Evolutionary conservation across 2,329 filamentous ascomycete genomes (phyloP).

Genomic region (Pleomassaria siparia): DNA sequence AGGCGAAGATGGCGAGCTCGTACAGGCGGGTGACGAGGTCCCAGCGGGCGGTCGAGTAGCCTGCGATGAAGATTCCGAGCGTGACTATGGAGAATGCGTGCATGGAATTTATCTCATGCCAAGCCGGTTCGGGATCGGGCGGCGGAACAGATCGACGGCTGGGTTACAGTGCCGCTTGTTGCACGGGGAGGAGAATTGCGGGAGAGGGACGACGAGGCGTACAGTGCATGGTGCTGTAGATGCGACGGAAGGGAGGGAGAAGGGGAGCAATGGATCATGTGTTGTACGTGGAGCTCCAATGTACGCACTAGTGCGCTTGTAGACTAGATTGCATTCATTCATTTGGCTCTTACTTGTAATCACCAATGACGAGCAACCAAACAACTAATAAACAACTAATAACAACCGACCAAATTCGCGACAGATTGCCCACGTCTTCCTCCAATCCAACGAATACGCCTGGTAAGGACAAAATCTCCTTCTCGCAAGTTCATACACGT

Average conservation of each 20-base stretch:
- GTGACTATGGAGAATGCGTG: constrained; percentile 97
- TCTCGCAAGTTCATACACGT: neutral
- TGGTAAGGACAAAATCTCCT: neutral
- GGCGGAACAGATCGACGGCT: constrained; percentile 1
- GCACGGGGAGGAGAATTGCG: neutral
- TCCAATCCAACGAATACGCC: neutral
- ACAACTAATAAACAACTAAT: too few species aligned
- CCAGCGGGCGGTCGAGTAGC: constrained; percentile 99
- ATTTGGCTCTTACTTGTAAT: too few species aligned
- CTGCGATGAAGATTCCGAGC: constrained; percentile 97
- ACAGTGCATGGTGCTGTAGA: constrained; percentile 3
- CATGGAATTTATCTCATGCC: constrained; percentile 62
- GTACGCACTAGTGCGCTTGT: neutral
- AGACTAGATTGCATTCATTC: too few species aligned
- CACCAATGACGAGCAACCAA: too few species aligned
- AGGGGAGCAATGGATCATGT: neutral
- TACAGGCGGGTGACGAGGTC: constrained; percentile 95
- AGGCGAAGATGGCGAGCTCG: constrained; percentile 95
- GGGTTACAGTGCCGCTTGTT: neutral
- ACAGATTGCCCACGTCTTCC: too few species aligned
- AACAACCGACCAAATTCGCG: too few species aligned
- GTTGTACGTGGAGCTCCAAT: neutral
- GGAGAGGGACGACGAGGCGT: neutral
- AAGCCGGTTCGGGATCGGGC: constrained; percentile 10
- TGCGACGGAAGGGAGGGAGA: neutral